These are phyloP conservation scores for Ensete glaucum DNA, from an alignment of 176 grass and related monocot genomes.

Conservation along the genomic window DNA sequence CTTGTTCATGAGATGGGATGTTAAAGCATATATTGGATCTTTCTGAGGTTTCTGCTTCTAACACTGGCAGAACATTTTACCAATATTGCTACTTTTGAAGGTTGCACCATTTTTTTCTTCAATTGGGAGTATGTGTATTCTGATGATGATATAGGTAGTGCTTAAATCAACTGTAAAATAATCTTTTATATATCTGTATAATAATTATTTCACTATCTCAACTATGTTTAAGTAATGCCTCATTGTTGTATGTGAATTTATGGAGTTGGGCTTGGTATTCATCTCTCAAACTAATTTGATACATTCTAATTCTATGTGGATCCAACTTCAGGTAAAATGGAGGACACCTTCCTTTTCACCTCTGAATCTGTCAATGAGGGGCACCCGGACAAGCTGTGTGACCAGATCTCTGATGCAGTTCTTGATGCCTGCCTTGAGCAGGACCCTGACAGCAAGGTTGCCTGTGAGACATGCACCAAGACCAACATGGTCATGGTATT, in stretches of 20 bases:
- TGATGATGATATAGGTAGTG: not conserved
- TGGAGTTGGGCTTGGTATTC: not conserved
- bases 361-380: conserved; percentile 2
- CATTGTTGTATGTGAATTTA: not conserved
- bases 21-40: too few relatives aligned
- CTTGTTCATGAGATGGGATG: too few relatives aligned
- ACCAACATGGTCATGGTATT: conserved; percentile 11
- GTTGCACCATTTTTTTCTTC: too few relatives aligned
- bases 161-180: not conserved
- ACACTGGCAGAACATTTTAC: too few relatives aligned
- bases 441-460: conserved; percentile 7
- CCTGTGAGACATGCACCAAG: conserved; percentile 9
- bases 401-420: conserved; percentile 5
- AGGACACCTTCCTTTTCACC: conserved; percentile 8
- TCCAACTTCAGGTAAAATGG: not conserved
- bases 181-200: not conserved
- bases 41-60: too few relatives aligned
- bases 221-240: not conserved
- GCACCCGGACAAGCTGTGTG: not conserved
- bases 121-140: not conserved
- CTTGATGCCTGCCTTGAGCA: conserved; percentile 6
- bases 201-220: not conserved
- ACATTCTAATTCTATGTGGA: not conserved
- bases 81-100: too few relatives aligned
- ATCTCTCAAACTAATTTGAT: not conserved